Evolutionary conservation across 2,329 filamentous ascomycete species (phyloP), one percentile per base, ranked within the genome.

Genomic region (Paraphaeosphaeria sporulosa): DNA sequence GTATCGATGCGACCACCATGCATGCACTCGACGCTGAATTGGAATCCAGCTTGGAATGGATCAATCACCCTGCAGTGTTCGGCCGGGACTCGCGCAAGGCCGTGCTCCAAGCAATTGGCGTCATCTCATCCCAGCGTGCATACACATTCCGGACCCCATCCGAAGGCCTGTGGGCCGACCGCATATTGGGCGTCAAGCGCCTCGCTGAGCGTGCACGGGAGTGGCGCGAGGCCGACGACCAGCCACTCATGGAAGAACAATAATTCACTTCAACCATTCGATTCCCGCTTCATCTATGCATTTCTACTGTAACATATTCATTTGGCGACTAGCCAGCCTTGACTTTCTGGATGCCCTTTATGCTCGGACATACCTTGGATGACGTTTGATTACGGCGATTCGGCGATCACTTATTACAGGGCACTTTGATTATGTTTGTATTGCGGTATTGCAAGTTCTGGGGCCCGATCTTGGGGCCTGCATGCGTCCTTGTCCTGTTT

Each of bases 41-140:
- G 36, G 93, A 97, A 76, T 87, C 91, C 36, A 92, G 91, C 53
- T 82, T 99, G 17, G 95, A 99, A 79, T 99, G 95, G 95, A 98
- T 99, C 78, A 93, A 91, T 74, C 95, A 99, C 73, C 95, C 95
- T 1, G 94, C 94, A 1, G 92, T 98, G 2, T 99, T 99, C 75
- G 90, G 91, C 9, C 89, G 95, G 40, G 95, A 99, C 76, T 95
- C 92, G 59, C 89, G 95, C 71, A 99, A 99, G 82, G 93, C 94
- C 4, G 94, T 99, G 2, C 84, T 99, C 25, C 95, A 99, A 78
- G 93, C 94, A 17, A 98, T 99, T 67, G 94, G 95, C 7, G 94
- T 98, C 63, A 97, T 99, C 69, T 95, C 92, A 72, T 96, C 92
- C 7, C 95, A 99, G 79, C 87, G 95, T 49, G 94, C 91, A 12